Base-by-base conservation (phyloP, 164 flowering plant genomes). In the Aristolochia fimbriata region DNA sequence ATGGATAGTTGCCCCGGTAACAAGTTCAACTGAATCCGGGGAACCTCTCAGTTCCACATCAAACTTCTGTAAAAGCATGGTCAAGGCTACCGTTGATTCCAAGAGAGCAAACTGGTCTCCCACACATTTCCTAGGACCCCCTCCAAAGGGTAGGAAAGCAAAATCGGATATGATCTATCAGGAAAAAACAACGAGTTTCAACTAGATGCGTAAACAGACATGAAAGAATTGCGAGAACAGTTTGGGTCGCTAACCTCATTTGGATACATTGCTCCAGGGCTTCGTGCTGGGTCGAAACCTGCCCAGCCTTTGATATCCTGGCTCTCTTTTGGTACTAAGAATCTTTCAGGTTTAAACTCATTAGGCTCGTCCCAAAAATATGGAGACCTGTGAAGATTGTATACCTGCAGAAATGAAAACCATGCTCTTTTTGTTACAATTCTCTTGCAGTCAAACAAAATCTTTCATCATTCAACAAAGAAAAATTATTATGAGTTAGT, bases 71-170 rank as follows among this genome's bases (percentile, higher is more conserved):
- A 93, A 64, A 64, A 93, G 55, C 91, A 83, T 72, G 15, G 87
- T 81, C 82, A 93, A 74, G 21, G 89, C 94, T 13, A 87, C 75
- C 1, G 96, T 86, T 24, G 98, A 93, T 65, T 90, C 98, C 91
- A 90, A 83, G n/a, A 90, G 84, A 0, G 98, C 97, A 70, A 93
- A 93, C 65, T 93, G 98, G 73, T 93, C 98, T 19, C 98, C 98
- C 1, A 93, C 90, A 49, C 98, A 93, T 72, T 90, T 93, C 59
- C 96, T 86, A 52, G 96, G 91, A 7, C 98, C 98, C 20, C 98
- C 97, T 0, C 98, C 98, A 68, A 93, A 93, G 1, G 96, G 96
- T 70, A 93, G 80, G 77, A 90, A 87, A 15, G 98, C 86, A 61
- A 90, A 90, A 71, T 93, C 98, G 43, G 98, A 72, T 60, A 86